Percentiles rank a stretch among this genome's conserved stretches.
phyloP scores from a whole-genome alignment of 2,329 filamentous ascomycete species.

The Trichoderma cornu-damae region DNA sequence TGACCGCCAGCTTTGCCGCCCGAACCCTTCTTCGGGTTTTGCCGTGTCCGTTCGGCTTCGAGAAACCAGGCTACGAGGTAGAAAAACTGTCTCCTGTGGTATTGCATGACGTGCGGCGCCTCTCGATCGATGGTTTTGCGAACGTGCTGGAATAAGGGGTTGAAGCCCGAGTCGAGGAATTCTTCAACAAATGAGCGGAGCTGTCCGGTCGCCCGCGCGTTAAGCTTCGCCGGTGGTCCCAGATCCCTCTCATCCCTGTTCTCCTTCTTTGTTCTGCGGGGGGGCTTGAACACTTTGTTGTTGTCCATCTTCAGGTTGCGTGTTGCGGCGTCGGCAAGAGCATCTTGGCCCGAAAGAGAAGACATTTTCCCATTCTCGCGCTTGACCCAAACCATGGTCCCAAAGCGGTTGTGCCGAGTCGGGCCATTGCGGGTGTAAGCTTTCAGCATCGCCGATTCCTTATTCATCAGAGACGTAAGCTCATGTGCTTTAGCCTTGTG shows the following conservation, averaged over 20 bases:
- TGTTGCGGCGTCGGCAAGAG: constrained; percentile 65
- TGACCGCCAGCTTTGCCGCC: constrained; percentile 40
- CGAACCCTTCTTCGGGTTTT: constrained; percentile 52
- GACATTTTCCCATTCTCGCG: constrained; percentile 77
- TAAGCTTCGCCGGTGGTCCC: constrained; percentile 65
- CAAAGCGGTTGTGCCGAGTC: constrained; percentile 87
- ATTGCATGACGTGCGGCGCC: constrained; percentile 70
- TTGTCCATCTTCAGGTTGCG: constrained; percentile 85
- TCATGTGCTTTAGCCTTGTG: constrained; percentile 66
- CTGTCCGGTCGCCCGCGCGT: constrained; percentile 66
- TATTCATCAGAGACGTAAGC: constrained; percentile 66
- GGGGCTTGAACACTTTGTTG: constrained; percentile 84
- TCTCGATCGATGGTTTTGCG: constrained; percentile 88
- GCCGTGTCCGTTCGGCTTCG: constrained; percentile 71
- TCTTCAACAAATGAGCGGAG: constrained; percentile 82
- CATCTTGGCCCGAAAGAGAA: constrained; percentile 83
- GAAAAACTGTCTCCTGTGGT: constrained; percentile 82
- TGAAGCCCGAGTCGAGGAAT: constrained; percentile 92
- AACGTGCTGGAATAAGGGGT: constrained; percentile 78
- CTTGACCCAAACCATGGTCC: constrained; percentile 96
- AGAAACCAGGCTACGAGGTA: constrained; percentile 92
- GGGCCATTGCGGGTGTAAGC: constrained; percentile 72
- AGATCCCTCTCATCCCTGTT: constrained; percentile 68
- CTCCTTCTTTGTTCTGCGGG: constrained; percentile 57
- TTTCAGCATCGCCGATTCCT: constrained; percentile 78